Conservation (phyloP, 495 filamentous ascomycete genomes). For the Tuber melanosporum region DNA sequence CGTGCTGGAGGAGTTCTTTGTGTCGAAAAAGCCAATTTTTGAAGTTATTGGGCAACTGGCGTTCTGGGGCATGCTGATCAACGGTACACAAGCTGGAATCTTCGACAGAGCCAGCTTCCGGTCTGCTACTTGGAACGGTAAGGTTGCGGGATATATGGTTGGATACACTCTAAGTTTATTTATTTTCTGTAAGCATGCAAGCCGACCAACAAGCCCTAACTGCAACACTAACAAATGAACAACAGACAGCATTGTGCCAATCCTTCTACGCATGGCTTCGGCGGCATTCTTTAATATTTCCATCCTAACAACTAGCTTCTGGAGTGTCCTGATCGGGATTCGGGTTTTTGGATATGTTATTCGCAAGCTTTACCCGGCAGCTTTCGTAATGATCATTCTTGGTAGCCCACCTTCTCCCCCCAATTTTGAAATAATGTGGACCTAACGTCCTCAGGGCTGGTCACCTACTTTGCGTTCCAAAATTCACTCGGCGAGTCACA, state of each 20-base stretch:
- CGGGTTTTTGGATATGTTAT: conserved; percentile 73
- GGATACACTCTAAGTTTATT: conserved; percentile 79
- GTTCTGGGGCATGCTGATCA: conserved; percentile 84
- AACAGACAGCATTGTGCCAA: conserved; percentile 64
- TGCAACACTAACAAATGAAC: not conserved
- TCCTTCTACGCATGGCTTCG: conserved; percentile 77
- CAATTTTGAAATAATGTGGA: not conserved
- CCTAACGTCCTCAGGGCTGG: conserved; percentile 46
- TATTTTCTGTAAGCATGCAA: conserved; percentile 56
- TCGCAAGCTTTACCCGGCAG: conserved; percentile 89
- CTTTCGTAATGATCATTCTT: conserved; percentile 82
- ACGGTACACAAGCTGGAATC: conserved; percentile 79
- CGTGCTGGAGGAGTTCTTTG: conserved; percentile 86
- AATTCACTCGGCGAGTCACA: conserved; percentile 74
- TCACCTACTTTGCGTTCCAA: conserved; percentile 76
- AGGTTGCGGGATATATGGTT: conserved; percentile 70
- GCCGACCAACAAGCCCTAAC: not conserved
- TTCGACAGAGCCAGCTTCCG: conserved; percentile 74
- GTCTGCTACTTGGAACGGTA: conserved; percentile 58
- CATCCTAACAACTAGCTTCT: conserved; percentile 91
- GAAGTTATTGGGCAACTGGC: conserved; percentile 89
- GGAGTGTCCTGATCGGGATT: conserved; percentile 87
- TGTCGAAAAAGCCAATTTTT: conserved; percentile 77
- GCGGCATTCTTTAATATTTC: conserved; percentile 97
- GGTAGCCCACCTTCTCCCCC: conserved; percentile 40